Conservation (phyloP, 2,329 filamentous ascomycete genomes). For the Aspergillus pseudoterreus region DNA sequence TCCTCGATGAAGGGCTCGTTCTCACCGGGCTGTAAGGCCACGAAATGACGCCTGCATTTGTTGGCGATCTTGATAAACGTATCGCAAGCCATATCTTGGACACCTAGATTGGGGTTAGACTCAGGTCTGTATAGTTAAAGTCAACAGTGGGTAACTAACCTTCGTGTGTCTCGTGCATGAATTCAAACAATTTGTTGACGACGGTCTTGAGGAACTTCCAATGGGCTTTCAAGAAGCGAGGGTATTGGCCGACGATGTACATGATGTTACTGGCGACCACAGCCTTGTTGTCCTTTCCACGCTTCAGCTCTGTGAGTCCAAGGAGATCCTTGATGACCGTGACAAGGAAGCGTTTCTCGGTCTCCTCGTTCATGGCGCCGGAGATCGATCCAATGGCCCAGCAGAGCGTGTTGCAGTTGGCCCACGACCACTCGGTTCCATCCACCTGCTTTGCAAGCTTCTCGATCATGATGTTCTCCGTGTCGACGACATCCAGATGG, state of each 20-base stretch:
- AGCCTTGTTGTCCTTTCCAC: slow-evolving; percentile 98
- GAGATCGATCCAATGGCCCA: slow-evolving; percentile 99
- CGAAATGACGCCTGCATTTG: slow-evolving; percentile 96
- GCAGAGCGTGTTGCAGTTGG: slow-evolving; percentile 98
- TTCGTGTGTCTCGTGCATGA: slow-evolving; percentile 99
- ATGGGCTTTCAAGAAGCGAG: slow-evolving; percentile 95
- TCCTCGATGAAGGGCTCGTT: slow-evolving; percentile 96
- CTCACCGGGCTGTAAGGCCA: slow-evolving; percentile 91
- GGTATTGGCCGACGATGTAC: slow-evolving; percentile 99
- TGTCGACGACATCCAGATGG: slow-evolving; percentile 94
- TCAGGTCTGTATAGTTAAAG: slow-evolving; percentile 25
- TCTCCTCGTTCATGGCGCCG: slow-evolving; percentile 98
- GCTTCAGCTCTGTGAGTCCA: slow-evolving; percentile 97
- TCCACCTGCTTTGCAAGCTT: slow-evolving; percentile 95
- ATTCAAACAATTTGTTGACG: slow-evolving; percentile 98
- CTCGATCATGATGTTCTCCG: slow-evolving; percentile 98
- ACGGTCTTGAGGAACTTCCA: slow-evolving; percentile 99
- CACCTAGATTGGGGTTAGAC: slow-evolving; percentile 51
- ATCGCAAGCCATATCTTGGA: slow-evolving; percentile 99
- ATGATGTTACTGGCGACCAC: slow-evolving; percentile 99
- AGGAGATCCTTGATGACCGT: slow-evolving; percentile 98
- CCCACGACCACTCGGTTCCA: slow-evolving; percentile 96
- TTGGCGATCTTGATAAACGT: slow-evolving; percentile 99
- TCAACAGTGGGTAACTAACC: slow-evolving; percentile 49
- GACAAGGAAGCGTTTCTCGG: slow-evolving; percentile 95